Base-by-base conservation (phyloP, 352 stramenopile species). In the Phytophthora podocarpi region DNA sequence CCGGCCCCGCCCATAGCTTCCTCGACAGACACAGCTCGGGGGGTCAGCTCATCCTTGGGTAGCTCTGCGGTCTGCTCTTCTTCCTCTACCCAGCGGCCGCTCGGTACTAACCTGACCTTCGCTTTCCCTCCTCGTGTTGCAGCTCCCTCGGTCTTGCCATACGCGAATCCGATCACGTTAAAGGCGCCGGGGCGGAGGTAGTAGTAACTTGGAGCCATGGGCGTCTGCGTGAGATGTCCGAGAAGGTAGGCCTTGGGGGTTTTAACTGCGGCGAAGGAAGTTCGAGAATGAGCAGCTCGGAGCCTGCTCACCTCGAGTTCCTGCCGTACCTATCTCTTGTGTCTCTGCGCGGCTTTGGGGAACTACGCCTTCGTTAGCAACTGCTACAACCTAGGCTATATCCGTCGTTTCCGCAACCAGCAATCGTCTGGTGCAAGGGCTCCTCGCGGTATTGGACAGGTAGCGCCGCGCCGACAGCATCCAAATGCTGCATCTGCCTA, bases 1-100 rank as follows among this genome's bases (percentile, higher is more conserved):
- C 58, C 58, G 16, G n/a, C 41, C 4, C 58, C 57, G 20, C 45
- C n/a, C 16, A 58, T 21, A 0, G 57, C 47, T 27, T 59, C 57
- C 0, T 37, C 57, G 3, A 27, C 15, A 1, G 27, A 35, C 39
- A 58, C 42, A 21, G 10, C 41, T 27, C 48, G n/a, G 0, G 34
- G 18, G 13, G 2, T 15, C 6, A 56, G 9, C 5, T 47, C 48
- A 4, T 7, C 7, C 7, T 24, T 3, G 2, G 27, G 0, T 11
- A 48, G 10, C 2, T 47, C 23, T 1, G 48, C 18, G 2, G 9
- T 23, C n/a, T 51, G 20, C 0, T 18, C 28, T 12, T 53, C 15
- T 11, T 52, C 41, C 7, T 20, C 13, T 11, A 5, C 11, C 53
- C 40, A 61, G 5, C 30, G 53, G 0, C 53, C 40, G 18, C 42